These are phyloP conservation scores for Bacidia gigantensis DNA, from an alignment of 495 filamentous ascomycete species.

Conservation along the genomic window DNA sequence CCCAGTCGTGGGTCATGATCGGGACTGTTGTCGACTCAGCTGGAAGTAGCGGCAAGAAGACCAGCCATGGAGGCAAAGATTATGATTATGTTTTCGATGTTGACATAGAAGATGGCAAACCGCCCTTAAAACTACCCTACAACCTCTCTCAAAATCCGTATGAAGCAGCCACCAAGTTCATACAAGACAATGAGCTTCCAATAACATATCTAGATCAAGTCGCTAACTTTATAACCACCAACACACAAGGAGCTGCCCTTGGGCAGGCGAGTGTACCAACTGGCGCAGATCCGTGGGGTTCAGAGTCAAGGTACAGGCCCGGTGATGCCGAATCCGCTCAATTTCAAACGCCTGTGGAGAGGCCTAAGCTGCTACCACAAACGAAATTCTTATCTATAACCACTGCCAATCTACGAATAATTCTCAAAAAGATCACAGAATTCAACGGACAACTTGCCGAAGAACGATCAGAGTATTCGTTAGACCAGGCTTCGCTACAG, in stretches of 20 bases:
- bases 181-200: constrained; percentile 79
- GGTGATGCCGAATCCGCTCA: constrained; percentile 36
- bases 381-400: constrained; percentile 67
- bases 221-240: constrained; percentile 81
- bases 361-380: constrained; percentile 60
- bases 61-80: constrained; percentile 65
- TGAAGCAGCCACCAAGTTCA: constrained; percentile 81
- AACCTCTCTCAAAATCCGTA: constrained; percentile 89
- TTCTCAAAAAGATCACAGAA: constrained; percentile 60
- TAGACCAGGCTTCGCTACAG: constrained; percentile 57
- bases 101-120: constrained; percentile 91
- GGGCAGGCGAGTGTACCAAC: constrained; percentile 38
- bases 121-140: constrained; percentile 84
- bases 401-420: constrained; percentile 44
- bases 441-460: constrained; percentile 53
- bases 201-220: constrained; percentile 87
- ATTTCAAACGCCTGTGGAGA: constrained; percentile 19
- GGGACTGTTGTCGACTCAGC: constrained; percentile 87
- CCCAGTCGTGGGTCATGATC: constrained; percentile 65
- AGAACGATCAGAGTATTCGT: constrained; percentile 49
- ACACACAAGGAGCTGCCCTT: constrained; percentile 74
- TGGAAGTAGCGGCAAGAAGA: constrained; percentile 64
- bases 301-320: constrained; percentile 63
- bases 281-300: constrained; percentile 60
- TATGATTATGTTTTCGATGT: constrained; percentile 99